Evolutionary conservation across 2,329 filamentous ascomycete genomes (phyloP), one percentile per base, ranked within the genome.

Genomic region (Talaromyces sp.): DNA sequence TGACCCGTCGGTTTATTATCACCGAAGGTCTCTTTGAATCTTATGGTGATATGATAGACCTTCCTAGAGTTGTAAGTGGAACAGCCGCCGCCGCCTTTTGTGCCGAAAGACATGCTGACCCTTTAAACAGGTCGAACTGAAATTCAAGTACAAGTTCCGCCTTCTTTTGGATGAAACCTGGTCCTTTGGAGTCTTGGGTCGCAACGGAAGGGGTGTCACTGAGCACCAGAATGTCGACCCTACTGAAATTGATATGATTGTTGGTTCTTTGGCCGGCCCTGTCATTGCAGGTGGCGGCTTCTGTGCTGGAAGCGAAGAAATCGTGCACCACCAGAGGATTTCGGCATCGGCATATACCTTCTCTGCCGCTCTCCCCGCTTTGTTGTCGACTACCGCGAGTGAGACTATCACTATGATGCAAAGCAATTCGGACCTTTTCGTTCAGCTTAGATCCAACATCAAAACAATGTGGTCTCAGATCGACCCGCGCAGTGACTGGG

Each of bases 181-280:
- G 89, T 97, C 93, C 0, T 99, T 98, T 73, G 96, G 94, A 63
- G 90, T 98, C 18, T 85, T 99, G 5, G 95, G 95, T 55, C 86
- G 92, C 64, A 96, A 92, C 30, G 96, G 95, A 23, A 89, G 92
- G 58, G 95, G 95, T 63, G 83, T 98, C 44, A 98, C 95, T 0
- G 96, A 99, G 79, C 91, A 94, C 5, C 95, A 98, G 73, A 96
- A 98, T 69, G 94, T 99, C 18, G 95, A 98, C 73, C 88, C 94
- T 0, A 87, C 89, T 9, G 90, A 96, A 72, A 88, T 99, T 56
- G 95, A 99, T 79, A 97, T 99, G 92, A 94, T 99, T 67, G 86
- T 98, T 58, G 95, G 96, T 51, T 96, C 92, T 40, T 86, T 99
- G 53, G 88, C 94, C 12, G 94, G 95, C 2, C 90, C 93, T 16